Base-by-base conservation (phyloP, 495 filamentous ascomycete species). In the Aspergillus carlsbadensis region DNA sequence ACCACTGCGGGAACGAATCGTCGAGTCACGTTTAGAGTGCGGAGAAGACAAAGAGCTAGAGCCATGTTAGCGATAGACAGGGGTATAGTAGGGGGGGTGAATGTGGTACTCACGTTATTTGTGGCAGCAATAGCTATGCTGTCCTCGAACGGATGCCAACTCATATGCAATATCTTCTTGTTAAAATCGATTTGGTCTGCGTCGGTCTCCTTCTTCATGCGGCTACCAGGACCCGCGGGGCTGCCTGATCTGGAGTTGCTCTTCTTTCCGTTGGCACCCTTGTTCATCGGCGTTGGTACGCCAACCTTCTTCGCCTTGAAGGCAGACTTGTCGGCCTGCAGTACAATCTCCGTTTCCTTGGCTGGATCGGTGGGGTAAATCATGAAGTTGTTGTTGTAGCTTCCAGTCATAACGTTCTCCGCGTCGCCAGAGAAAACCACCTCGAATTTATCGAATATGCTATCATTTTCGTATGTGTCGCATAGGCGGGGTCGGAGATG, bases 331-430 rank as follows among this genome's bases (percentile, higher is more conserved):
- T 98, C 94, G 18, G 94, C 94, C 74, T 98, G 94, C 54, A 98
- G 74, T 42, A 98, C 94, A 41, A 98, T 91, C 74, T 98, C 94
- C 6, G 93, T 92, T 66, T 98, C 95, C 74, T 93, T 92, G 58
- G 91, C 87, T 6, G 91, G 90, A 62, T 97, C 92, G 31, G 92
- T 94, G 1, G 94, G 94, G 73, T 98, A 98, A 64, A 98, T 98
- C 94, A 98, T 98, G 80, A 98, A 98, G 76, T 98, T 98, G 76
- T 98, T 98, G 83, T 98, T 98, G 80, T 98, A 98, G 69, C 90
- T 96, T 62, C 94, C 94, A 6, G 94, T 98, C 94, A 98, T 98
- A 56, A 98, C 94, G 65, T 98, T 97, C 78, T 95, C 93, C 8
- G 91, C 91, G 71, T 98, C 94, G 14, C 94, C 94, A 3, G 93